Conservation (phyloP, 2,329 filamentous ascomycete genomes). For the Trichothecium sympodiale region DNA sequence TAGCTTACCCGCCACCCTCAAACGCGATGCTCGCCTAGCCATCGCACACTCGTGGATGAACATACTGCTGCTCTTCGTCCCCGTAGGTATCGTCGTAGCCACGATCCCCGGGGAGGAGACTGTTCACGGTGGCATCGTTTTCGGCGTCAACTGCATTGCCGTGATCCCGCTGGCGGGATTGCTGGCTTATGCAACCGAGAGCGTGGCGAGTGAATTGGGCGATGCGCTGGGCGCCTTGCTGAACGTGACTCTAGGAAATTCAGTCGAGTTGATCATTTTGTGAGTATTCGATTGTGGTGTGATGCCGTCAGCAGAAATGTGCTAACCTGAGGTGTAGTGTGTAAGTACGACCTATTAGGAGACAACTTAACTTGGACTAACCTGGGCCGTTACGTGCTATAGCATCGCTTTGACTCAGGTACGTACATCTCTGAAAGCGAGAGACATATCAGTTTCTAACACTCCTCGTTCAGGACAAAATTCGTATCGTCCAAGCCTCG, state of each 20-base stretch:
- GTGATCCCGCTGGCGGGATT: conserved; percentile 66
- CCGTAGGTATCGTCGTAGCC: conserved; percentile 60
- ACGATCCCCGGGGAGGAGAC: conserved; percentile 26
- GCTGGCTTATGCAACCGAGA: conserved; percentile 64
- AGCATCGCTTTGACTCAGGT: conserved; percentile 67
- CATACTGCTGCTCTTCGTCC: conserved; percentile 65
- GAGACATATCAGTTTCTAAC: conserved; percentile 15
- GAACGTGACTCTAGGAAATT: conserved; percentile 71
- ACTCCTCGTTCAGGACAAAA: conserved; percentile 50
- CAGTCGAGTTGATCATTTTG: conserved; percentile 72
- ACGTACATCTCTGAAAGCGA: background rate
- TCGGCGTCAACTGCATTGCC: conserved; percentile 64
- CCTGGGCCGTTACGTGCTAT: conserved; percentile 13
- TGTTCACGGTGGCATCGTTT: conserved; percentile 50
- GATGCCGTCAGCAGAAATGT: too few relatives aligned
- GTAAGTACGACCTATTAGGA: background rate
- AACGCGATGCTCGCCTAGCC: conserved; percentile 38
- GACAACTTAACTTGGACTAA: too few relatives aligned
- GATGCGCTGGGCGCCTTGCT: conserved; percentile 63
- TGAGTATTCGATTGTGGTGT: too few relatives aligned
- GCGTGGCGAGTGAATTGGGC: conserved; percentile 60
- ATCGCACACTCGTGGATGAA: conserved; percentile 72
- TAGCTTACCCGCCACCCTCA: conserved; percentile 36
- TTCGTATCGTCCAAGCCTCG: conserved; percentile 85
- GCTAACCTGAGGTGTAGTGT: background rate